A percentile compares a stretch with the other conserved stretches of the same genome.
phyloP scores from a whole-genome alignment of 768 basidiomycete genomes.

The Grammothele lineata region DNA sequence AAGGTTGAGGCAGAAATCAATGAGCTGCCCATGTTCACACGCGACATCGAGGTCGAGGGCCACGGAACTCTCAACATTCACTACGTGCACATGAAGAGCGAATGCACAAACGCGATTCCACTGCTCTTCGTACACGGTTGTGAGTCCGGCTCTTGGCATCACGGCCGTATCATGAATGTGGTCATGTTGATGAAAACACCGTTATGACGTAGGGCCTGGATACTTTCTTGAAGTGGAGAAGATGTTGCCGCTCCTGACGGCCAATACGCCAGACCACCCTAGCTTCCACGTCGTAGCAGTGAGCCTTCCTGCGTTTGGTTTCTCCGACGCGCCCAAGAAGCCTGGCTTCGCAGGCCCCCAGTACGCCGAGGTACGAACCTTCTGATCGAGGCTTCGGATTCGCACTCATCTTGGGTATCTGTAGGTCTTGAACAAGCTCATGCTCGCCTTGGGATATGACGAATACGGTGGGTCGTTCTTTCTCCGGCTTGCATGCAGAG shows the following conservation, averaged over 20 bases:
- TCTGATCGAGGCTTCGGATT: no score
- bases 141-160: conserved; percentile 16
- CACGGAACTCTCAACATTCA: conserved; percentile 50
- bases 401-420: background rate
- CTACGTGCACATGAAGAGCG: conserved; percentile 53
- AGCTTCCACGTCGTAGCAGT: conserved; percentile 60
- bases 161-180: background rate
- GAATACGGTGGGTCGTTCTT: conserved; percentile 17
- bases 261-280: conserved; percentile 37
- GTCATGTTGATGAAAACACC: background rate
- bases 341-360: conserved; percentile 46
- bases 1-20: conserved; percentile 49
- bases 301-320: conserved; percentile 59
- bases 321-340: conserved; percentile 52
- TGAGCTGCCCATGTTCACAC: conserved; percentile 51
- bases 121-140: conserved; percentile 62
- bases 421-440: conserved; percentile 23
- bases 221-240: conserved; percentile 54
- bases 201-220: conserved; percentile 69
- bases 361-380: conserved; percentile 46
- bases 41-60: conserved; percentile 45
- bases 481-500: no score
- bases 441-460: conserved; percentile 26
- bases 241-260: conserved; percentile 48
- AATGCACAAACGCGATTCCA: conserved; percentile 42